Percentiles rank a stretch among this genome's conserved stretches.
phyloP scores from a whole-genome alignment of 1,284 basidiomycete genomes.

The Boletellus deceptivus region DNA sequence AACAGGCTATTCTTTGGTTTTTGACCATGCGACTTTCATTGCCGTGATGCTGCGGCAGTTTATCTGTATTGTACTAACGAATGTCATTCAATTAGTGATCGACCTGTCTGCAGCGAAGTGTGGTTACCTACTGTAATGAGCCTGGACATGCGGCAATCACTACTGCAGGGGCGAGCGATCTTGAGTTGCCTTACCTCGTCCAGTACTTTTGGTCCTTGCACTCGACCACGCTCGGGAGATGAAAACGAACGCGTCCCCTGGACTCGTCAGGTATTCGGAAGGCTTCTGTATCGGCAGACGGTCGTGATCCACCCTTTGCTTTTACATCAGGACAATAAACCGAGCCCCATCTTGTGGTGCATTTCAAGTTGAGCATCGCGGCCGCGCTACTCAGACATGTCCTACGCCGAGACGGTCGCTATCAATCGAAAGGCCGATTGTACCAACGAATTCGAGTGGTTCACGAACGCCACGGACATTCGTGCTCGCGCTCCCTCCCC shows the following conservation, averaged over 20 bases:
- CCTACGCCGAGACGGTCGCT: constrained; percentile 51
- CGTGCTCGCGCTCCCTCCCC: constrained; percentile 67
- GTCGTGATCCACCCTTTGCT: constrained; percentile 55
- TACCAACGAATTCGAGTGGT: too few relatives aligned
- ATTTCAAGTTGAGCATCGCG: neutral
- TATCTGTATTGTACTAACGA: constrained; percentile 17
- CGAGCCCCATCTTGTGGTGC: constrained; percentile 42
- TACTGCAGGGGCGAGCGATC: too few relatives aligned
- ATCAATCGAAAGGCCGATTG: too few relatives aligned
- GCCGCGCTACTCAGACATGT: constrained; percentile 63
- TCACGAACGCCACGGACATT: constrained; percentile 60
- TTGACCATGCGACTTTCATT: constrained; percentile 5
- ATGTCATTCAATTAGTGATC: constrained; percentile 2
- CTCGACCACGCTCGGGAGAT: constrained; percentile 58
- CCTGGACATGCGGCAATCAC: too few relatives aligned
- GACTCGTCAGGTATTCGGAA: constrained; percentile 52
- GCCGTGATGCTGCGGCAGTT: constrained; percentile 1
- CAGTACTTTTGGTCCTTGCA: constrained; percentile 49
- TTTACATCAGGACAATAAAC: constrained; percentile 84
- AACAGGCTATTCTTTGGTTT: constrained; percentile 4
- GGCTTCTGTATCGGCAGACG: constrained; percentile 33
- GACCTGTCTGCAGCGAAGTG: neutral
- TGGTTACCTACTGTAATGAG: too few relatives aligned
- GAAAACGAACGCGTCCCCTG: constrained; percentile 55
- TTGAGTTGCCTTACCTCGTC: too few relatives aligned